A percentile compares a stretch with the other conserved stretches of the same genome.
These are phyloP conservation scores for Closterium sp. DNA, from an alignment of 139 green algal genomes.

Conservation along the genomic window DNA sequence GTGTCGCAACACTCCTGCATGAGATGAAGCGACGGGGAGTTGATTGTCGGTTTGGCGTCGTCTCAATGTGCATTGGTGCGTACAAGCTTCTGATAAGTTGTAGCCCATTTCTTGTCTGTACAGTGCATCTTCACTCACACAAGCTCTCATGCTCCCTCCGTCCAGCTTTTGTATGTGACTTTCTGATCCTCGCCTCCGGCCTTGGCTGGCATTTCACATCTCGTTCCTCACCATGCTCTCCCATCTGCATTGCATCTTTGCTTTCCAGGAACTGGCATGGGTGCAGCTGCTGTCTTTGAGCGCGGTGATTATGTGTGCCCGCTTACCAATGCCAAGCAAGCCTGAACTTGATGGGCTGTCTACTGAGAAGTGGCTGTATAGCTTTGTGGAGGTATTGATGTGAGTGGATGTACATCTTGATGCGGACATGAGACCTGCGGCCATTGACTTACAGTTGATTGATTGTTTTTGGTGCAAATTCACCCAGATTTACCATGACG, in stretches of 20 bases:
- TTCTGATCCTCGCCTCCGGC: no score
- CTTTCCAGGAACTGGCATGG: constrained; percentile 55
- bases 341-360: no score
- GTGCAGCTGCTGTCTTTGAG: constrained; percentile 57
- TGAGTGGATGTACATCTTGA: no score
- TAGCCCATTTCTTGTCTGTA: neutral
- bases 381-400: no score
- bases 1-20: constrained; percentile 91
- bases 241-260: neutral
- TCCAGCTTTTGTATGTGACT: neutral
- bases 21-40: constrained; percentile 87
- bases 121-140: neutral
- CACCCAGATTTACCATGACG: no score
- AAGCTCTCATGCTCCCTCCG: neutral
- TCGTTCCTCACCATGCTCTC: neutral
- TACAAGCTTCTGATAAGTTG: neutral
- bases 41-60: constrained; percentile 84
- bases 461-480: no score
- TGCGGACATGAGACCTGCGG: no score
- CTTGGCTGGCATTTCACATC: neutral
- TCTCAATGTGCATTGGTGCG: constrained; percentile 97
- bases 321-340: constrained; percentile 10
- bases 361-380: no score
- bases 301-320: constrained; percentile 36
- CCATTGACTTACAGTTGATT: no score